phyloP scores from a whole-genome alignment of 176 grass and related monocot species.

The Aegilops bicornis region DNA sequence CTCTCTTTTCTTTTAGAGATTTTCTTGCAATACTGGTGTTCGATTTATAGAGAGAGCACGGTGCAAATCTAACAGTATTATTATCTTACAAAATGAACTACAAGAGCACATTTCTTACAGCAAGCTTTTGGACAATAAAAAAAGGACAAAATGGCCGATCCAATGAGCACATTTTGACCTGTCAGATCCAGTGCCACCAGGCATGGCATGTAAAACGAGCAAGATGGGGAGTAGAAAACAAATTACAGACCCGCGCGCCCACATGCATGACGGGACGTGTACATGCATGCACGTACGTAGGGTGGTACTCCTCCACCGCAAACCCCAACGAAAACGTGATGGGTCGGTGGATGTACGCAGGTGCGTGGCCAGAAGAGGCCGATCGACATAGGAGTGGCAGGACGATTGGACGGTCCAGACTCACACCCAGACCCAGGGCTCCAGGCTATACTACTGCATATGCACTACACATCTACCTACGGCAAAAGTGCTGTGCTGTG shows the following conservation, averaged over 20 bases:
- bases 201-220: neutral
- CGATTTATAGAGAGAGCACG: too few relatives aligned
- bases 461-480: neutral
- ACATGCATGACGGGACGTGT: neutral
- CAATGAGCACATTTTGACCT: neutral
- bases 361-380: neutral
- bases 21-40: too few relatives aligned
- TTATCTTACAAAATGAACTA: too few relatives aligned
- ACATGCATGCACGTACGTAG: neutral
- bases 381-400: neutral
- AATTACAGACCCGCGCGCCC: neutral
- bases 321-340: constrained; percentile 3
- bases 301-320: neutral
- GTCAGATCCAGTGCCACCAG: neutral
- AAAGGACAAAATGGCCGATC: too few relatives aligned
- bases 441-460: neutral
- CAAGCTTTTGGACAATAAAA: too few relatives aligned
- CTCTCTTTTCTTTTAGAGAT: too few relatives aligned
- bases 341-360: neutral
- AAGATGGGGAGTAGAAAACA: neutral
- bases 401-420: neutral
- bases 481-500: neutral
- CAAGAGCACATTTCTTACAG: too few relatives aligned
- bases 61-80: too few relatives aligned
- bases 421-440: neutral